These are phyloP conservation scores for Aspergillus sparsus DNA, from an alignment of 495 filamentous ascomycete genomes.

Conservation along the genomic window DNA sequence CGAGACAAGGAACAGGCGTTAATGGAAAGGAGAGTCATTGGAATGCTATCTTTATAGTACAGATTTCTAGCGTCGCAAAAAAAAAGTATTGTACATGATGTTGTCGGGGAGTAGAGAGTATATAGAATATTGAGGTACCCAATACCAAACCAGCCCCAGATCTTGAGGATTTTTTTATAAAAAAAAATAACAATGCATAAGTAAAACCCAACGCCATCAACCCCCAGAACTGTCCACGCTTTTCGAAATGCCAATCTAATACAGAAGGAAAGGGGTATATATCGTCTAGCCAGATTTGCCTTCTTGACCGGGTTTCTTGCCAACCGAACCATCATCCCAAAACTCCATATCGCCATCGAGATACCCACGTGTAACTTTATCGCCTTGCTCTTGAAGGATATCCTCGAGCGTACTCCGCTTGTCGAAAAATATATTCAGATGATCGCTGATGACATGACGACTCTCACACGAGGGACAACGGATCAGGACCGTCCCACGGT, in stretches of 20 bases:
- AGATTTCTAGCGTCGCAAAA: constrained; percentile 23
- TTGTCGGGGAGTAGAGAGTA: constrained; percentile 21
- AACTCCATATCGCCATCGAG: constrained; percentile 65
- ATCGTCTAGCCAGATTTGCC: constrained; percentile 17
- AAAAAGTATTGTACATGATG: constrained; percentile 20
- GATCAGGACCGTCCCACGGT: constrained; percentile 83
- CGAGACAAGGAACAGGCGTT: constrained; percentile 10
- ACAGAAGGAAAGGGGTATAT: not conserved
- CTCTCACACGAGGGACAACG: constrained; percentile 81
- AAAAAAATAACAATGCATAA: too few relatives aligned
- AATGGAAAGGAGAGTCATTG: constrained; percentile 11
- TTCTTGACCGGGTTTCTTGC: constrained; percentile 18
- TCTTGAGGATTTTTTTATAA: constrained; percentile 5
- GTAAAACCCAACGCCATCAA: too few relatives aligned
- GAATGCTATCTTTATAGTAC: constrained; percentile 21
- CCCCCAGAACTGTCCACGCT: not conserved
- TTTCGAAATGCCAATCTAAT: not conserved
- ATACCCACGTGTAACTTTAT: constrained; percentile 34
- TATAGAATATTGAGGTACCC: constrained; percentile 23
- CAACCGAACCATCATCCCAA: constrained; percentile 62
- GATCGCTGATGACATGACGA: constrained; percentile 88
- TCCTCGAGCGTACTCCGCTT: constrained; percentile 40
- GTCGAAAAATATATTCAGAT: constrained; percentile 61
- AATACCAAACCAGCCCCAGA: constrained; percentile 7
- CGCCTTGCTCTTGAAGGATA: constrained; percentile 38